A percentile compares a stretch with the other conserved stretches of the same genome.
Evolutionary conservation across 139 green algal genomes (phyloP).

Genomic region (Chlamydomonas urium): DNA sequence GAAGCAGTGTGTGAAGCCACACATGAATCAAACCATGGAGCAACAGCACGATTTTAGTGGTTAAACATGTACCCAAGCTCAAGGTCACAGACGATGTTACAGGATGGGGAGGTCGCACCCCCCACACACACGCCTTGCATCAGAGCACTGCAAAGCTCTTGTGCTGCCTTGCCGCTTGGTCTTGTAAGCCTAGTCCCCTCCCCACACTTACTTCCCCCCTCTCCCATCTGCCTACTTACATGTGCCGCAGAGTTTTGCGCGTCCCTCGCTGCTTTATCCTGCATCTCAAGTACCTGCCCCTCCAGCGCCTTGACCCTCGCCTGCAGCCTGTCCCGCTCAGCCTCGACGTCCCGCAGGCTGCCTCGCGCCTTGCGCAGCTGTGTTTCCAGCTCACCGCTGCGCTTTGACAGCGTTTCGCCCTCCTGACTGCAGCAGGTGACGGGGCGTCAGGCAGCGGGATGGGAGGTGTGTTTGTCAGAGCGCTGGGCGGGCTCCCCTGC

Average conservation of each 20-base stretch:
- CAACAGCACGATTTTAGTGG: background rate
- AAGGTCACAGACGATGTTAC: background rate
- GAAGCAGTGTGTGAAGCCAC: background rate
- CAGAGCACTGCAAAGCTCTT: background rate
- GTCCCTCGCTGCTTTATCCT: slow-evolving; percentile 23
- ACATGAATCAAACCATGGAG: background rate
- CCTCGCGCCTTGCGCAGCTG: slow-evolving; percentile 70
- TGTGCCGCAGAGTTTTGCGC: slow-evolving; percentile 17
- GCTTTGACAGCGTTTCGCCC: slow-evolving; percentile 72
- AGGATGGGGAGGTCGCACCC: background rate
- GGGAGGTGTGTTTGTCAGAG: slow-evolving; percentile 1
- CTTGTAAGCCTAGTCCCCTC: too few relatives aligned
- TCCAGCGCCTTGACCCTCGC: slow-evolving; percentile 30
- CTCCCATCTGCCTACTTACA: slow-evolving; percentile 7
- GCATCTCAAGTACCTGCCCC: slow-evolving; percentile 34
- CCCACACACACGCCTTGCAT: background rate
- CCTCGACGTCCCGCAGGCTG: slow-evolving; percentile 26
- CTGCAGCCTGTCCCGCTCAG: slow-evolving; percentile 27
- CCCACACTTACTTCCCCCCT: background rate
- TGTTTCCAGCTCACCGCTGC: slow-evolving; percentile 72
- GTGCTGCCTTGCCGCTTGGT: background rate
- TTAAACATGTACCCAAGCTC: background rate
- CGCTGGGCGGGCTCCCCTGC: too few relatives aligned
- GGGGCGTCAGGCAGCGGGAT: too few relatives aligned
- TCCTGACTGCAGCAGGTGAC: slow-evolving; percentile 54